Conservation (phyloP, 2,329 filamentous ascomycete genomes). For the Fusarium dlaminii region DNA sequence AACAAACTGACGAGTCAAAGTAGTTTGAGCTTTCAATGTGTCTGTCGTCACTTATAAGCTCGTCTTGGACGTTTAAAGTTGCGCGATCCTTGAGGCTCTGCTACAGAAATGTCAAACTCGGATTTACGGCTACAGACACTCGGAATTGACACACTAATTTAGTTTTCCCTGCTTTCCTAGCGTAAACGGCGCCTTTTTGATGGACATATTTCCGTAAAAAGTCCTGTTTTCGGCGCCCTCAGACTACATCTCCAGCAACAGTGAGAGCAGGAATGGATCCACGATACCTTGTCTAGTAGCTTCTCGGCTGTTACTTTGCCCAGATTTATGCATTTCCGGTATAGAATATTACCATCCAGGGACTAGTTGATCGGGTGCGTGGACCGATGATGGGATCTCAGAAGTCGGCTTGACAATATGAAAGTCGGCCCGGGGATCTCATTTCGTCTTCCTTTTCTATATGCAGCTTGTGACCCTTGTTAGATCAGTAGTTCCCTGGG, state of each 20-base stretch:
- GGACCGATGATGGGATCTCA: slow-evolving; percentile 21
- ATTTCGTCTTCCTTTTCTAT: background rate
- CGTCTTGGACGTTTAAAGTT: background rate
- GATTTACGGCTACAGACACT: background rate
- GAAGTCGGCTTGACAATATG: slow-evolving; percentile 12
- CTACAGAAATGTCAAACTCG: background rate
- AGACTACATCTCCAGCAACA: background rate
- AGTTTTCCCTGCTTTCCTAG: background rate
- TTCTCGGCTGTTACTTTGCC: slow-evolving; percentile 17
- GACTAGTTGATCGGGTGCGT: slow-evolving; percentile 30
- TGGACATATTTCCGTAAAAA: slow-evolving; percentile 13
- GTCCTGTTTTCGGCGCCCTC: slow-evolving; percentile 6
- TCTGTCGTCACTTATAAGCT: background rate
- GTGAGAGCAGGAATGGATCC: slow-evolving; percentile 27
- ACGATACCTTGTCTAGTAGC: slow-evolving; percentile 23
- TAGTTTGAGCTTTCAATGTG: no score
- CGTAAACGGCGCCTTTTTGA: background rate
- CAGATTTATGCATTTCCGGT: slow-evolving; percentile 35
- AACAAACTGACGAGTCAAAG: accelerated
- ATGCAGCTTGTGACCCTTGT: background rate
- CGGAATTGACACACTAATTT: slow-evolving; percentile 4
- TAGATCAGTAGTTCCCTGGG: background rate
- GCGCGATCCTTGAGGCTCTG: background rate
- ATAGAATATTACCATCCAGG: slow-evolving; percentile 22
- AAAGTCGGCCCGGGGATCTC: slow-evolving; percentile 13